Evolutionary conservation across 2,329 filamentous ascomycete species (phyloP).

Genomic region (Neonectria hederae): DNA sequence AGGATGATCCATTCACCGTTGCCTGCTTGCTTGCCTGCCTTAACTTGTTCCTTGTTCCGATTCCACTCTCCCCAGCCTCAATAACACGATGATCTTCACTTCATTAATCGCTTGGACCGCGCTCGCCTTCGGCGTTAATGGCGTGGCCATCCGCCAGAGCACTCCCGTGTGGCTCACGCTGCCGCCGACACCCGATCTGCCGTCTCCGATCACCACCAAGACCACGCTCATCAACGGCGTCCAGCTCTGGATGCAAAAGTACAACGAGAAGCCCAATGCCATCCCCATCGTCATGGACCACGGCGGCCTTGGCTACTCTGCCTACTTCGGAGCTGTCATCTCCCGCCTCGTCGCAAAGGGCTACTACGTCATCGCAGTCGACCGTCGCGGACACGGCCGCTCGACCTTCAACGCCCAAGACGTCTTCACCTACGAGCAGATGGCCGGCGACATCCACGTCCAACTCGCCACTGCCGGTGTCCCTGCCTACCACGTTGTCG

Average conservation of each 20-base stretch:
- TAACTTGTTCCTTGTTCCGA: too few species aligned
- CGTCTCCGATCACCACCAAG: constrained; percentile 44
- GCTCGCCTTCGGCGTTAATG: constrained; percentile 16
- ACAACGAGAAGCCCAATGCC: constrained; percentile 47
- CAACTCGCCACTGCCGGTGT: constrained; percentile 46
- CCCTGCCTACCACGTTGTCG: constrained; percentile 47
- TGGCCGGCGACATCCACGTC: constrained; percentile 48
- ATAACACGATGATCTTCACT: constrained; percentile 4
- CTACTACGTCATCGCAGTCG: constrained; percentile 52
- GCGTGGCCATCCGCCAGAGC: constrained; percentile 38
- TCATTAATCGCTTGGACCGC: constrained; percentile 6
- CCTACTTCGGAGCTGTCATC: constrained; percentile 53
- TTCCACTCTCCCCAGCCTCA: too few species aligned
- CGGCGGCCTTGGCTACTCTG: constrained; percentile 54
- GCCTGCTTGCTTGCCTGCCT: too few species aligned
- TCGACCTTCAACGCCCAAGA: constrained; percentile 49
- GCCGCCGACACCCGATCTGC: constrained; percentile 50
- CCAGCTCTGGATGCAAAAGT: constrained; percentile 54
- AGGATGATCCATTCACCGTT: neutral
- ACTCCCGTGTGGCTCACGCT: constrained; percentile 47
- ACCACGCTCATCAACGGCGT: constrained; percentile 48
- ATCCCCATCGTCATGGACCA: constrained; percentile 52
- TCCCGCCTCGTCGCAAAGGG: constrained; percentile 44
- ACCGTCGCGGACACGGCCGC: constrained; percentile 54
- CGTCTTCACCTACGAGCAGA: constrained; percentile 51